Conservation (phyloP, 2,329 filamentous ascomycete species). For the Dothideomycetes sp. region DNA sequence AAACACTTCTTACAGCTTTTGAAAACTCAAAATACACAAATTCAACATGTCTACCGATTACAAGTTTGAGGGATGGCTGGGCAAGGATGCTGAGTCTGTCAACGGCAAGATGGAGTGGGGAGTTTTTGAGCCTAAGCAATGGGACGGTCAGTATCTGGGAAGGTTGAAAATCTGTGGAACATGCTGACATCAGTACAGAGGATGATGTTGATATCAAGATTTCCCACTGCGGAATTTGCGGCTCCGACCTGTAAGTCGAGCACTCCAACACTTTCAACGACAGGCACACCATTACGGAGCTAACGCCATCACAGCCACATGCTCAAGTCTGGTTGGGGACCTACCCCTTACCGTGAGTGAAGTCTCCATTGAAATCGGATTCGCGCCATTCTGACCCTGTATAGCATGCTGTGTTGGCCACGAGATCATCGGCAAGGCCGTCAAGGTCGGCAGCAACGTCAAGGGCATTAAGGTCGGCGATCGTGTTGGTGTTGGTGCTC, state of each 20-base stretch:
- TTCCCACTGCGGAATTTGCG: conserved; percentile 28
- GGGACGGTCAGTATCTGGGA: conserved; percentile 8
- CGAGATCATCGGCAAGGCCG: conserved; percentile 17
- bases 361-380: not conserved
- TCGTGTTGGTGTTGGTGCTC: conserved; percentile 39
- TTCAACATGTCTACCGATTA: conserved; percentile 25
- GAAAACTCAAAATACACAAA: not conserved
- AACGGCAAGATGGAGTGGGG: conserved; percentile 46
- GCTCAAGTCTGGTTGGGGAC: conserved; percentile 26
- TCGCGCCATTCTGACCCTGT: conserved; percentile 1
- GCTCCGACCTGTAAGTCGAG: conserved; percentile 17
- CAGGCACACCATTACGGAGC: too few species aligned
- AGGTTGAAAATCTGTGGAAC: too few species aligned
- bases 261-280: too few species aligned
- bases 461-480: conserved; percentile 21
- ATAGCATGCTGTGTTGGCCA: conserved; percentile 14
- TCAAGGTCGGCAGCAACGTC: conserved; percentile 15
- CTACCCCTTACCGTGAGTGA: conserved; percentile 22
- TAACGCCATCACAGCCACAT: too few species aligned
- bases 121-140: conserved; percentile 31
- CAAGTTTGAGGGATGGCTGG: conserved; percentile 49
- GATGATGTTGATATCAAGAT: conserved; percentile 30
- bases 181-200: conserved; percentile 17
- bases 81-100: conserved; percentile 35
- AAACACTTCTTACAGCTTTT: not conserved